These are phyloP conservation scores for Tephrocybe sp. DNA, from an alignment of 768 basidiomycete species.

Conservation along the genomic window DNA sequence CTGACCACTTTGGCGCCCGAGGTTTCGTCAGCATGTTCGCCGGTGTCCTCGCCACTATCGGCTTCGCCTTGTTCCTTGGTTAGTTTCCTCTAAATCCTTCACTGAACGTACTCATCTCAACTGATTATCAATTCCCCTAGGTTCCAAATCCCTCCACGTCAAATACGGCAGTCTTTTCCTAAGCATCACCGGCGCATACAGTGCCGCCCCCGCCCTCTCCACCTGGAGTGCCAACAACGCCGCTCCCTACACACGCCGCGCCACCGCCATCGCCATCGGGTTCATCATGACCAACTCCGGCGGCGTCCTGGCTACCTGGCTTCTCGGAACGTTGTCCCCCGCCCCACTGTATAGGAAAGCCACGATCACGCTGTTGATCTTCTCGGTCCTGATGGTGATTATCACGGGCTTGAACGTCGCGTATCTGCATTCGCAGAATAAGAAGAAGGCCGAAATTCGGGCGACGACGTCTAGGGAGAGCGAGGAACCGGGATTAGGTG, in stretches of 20 bases:
- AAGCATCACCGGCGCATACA: no score
- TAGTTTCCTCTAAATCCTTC: conserved; percentile 8
- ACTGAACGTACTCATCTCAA: background rate
- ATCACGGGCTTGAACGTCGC: conserved; percentile 34
- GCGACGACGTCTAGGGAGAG: conserved; percentile 26
- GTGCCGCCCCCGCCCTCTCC: conserved; percentile 47
- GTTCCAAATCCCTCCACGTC: conserved; percentile 34
- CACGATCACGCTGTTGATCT: conserved; percentile 38
- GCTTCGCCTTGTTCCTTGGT: conserved; percentile 58
- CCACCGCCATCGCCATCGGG: no score
- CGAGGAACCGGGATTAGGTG: conserved; percentile 45
- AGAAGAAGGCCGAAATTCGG: conserved; percentile 41
- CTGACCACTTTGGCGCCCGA: conserved; percentile 54
- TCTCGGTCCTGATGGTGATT: conserved; percentile 39
- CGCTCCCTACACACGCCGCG: conserved; percentile 51
- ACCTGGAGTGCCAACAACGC: conserved; percentile 67
- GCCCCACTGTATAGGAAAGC: conserved; percentile 50
- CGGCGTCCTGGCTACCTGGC: no score
- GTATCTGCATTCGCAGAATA: conserved; percentile 46
- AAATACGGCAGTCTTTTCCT: no score
- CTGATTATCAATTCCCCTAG: no score
- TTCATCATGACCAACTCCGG: no score
- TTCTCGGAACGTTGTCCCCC: conserved; percentile 49
- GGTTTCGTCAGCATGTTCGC: conserved; percentile 46
- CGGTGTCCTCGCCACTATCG: conserved; percentile 42